Evolutionary conservation across 768 basidiomycete genomes (phyloP), one percentile per base, ranked within the genome.

Genomic region (Termitomyces sp.): DNA sequence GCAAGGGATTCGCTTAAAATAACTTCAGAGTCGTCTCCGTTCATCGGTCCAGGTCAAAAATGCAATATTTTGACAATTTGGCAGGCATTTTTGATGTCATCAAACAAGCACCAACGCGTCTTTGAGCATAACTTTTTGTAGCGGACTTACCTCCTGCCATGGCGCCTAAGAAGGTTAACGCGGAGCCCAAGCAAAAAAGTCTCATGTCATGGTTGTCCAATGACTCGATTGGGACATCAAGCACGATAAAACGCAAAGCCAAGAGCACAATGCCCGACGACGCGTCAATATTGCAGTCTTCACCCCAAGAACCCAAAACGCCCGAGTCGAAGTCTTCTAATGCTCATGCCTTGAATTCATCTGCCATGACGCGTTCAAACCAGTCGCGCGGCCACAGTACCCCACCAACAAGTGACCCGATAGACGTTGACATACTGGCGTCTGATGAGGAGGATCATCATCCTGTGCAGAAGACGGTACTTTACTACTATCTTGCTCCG

Each of bases 361-460:
- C 80, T 20, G 73, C 72, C 8, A 72, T 76, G 16, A 68, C 67
- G 20, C 72, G 72, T 62, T 70, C 72, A 5, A 66, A 77, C 18
- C 87, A 84, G 47, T 82, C 82, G 26, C 74, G 72, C 23, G 75
- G 73, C 20, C 77, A 75, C 53, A 87, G 78, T 62, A 89, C 88
- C 2, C 90, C 91, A 30, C 89, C 89, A 0, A 89, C 89, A 3
- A 92, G 89, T 63, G 89, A 92, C 62, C 77, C 82, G 32, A 82
- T 91, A 58, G 89, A 93, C 63, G 80, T 92, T 10, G 89, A 91
- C 67, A 86, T 90, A 84, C 62, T 85, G 51, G 78, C 77, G 8
- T 80, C 79, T 35, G 82, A 77, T 13, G 81, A 80, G 44, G 80
- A 79, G 23, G 72, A 75, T 28, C 67, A 69, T 20, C 64, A 67